A percentile compares a stretch with the other conserved stretches of the same genome.
Conservation (phyloP, 306 rosid species). For the Cyamopsis tetragonoloba region DNA sequence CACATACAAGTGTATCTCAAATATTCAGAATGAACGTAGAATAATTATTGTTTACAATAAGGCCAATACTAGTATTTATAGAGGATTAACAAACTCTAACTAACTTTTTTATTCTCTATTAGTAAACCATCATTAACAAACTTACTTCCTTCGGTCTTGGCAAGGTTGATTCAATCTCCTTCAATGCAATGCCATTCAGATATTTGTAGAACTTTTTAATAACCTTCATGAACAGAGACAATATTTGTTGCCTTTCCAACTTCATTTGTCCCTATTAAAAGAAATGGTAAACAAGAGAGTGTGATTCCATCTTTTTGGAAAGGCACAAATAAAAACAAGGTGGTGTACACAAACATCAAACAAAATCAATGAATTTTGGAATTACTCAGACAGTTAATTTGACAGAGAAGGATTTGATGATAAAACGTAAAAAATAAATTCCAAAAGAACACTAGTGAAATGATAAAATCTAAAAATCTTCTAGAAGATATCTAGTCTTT, state of each 20-base stretch:
- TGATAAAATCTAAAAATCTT: too few relatives aligned
- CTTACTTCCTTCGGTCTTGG: slow-evolving; percentile 78
- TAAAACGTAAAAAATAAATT: neutral
- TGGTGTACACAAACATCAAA: too few relatives aligned
- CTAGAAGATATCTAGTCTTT: too few relatives aligned
- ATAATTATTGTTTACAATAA: too few relatives aligned
- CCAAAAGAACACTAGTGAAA: too few relatives aligned
- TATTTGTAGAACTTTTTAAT: slow-evolving; percentile 73
- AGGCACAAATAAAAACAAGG: too few relatives aligned
- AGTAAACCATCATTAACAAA: slow-evolving; percentile 3
- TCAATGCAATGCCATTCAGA: slow-evolving; percentile 53
- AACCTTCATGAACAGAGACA: slow-evolving; percentile 76
- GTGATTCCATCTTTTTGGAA: slow-evolving; percentile 12
- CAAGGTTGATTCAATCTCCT: slow-evolving; percentile 73
- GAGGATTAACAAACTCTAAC: too few relatives aligned
- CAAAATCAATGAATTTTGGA: neutral
- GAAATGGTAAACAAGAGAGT: slow-evolving; percentile 7
- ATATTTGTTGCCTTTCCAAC: slow-evolving; percentile 73
- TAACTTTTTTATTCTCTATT: too few relatives aligned
- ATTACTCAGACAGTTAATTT: neutral
- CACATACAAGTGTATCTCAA: too few relatives aligned
- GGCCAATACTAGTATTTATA: too few relatives aligned
- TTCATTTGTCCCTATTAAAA: slow-evolving; percentile 59
- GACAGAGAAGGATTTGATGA: neutral
- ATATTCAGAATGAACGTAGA: too few relatives aligned